These are phyloP conservation scores for Calocybe indica DNA, from an alignment of 768 basidiomycete genomes.

Conservation along the genomic window DNA sequence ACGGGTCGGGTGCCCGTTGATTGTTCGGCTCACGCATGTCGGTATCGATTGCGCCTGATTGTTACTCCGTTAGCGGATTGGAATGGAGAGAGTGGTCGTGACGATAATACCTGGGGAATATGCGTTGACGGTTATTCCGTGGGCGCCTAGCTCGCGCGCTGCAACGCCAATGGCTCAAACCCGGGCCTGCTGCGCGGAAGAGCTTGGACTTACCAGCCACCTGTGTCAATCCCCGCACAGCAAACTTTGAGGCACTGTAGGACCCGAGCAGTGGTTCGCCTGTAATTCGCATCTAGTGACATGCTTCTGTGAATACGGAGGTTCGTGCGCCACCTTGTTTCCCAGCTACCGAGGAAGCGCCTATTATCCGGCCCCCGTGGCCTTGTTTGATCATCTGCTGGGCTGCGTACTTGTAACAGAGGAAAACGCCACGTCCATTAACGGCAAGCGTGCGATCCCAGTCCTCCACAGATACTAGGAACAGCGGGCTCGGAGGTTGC, in stretches of 20 bases:
- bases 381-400: conserved; percentile 28
- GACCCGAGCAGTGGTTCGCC: conserved; percentile 6
- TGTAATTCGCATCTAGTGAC: background rate
- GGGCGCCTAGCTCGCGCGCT: conserved; percentile 8
- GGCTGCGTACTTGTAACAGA: conserved; percentile 28
- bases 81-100: background rate
- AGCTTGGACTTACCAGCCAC: conserved; percentile 10
- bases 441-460: conserved; percentile 21
- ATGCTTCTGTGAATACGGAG: background rate
- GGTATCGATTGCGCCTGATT: conserved; percentile 3
- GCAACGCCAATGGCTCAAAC: conserved; percentile 2
- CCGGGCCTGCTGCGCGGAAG: background rate
- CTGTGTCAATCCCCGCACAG: conserved; percentile 33
- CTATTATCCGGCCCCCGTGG: conserved; percentile 27
- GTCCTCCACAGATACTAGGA: conserved; percentile 16
- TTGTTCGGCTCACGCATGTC: background rate
- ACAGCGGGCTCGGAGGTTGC: background rate
- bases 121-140: conserved; percentile 18
- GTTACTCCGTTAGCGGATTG: background rate
- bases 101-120: conserved; percentile 13
- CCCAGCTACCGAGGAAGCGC: conserved; percentile 26
- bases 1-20: background rate
- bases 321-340: conserved; percentile 17
- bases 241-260: conserved; percentile 35
- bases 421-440: conserved; percentile 24